Base-by-base conservation (phyloP, 2,329 filamentous ascomycete genomes). In the Tolypocladium capitatum region DNA sequence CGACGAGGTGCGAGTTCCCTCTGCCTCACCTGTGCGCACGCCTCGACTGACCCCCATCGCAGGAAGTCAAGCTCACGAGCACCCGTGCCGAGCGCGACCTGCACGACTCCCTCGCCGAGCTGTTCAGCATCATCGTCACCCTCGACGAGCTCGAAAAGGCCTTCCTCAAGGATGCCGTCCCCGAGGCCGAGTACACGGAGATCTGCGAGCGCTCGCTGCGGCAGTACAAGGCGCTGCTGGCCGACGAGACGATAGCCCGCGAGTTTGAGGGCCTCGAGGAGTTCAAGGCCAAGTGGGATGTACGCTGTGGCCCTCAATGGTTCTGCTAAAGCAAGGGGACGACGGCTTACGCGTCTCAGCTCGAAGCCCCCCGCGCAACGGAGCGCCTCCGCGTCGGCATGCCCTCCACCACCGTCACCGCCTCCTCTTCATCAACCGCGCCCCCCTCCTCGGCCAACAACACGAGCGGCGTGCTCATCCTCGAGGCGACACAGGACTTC, bases 71-170 rank as follows among this genome's bases (percentile, higher is more conserved):
- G 67, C 78, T 98, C 51, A 81, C 88, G 45, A 83, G 86, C 35
- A 94, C 84, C 21, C 82, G 86, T 56, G 84, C 86, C 36, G 91
- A 97, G 68, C 83, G 91, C 51, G 90, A 98, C 62, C 74, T 97
- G 1, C 88, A 96, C 64, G 92, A 97, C 61, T 97, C 92, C 1
- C 80, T 98, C 14, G 92, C 91, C 48, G 92, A 98, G 67, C 83
- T 98, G 24, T 98, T 97, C 68, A 95, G 90, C 68, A 97, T 98
- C 55, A 91, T 98, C 34, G 79, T 96, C 52, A 97, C 92, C 0
- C 74, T 98, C 3, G 92, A 98, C 62, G 89, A 94, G 53, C 78
- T 98, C 2, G 92, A 98, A 61, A 95, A 94, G 65, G 94, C 91
- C 0, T 98, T 95, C 61, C 78, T 98, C 35, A 94, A 95, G 61